These are phyloP conservation scores for Paecilomyces variotii DNA, from an alignment of 2,329 filamentous ascomycete genomes.

Conservation along the genomic window DNA sequence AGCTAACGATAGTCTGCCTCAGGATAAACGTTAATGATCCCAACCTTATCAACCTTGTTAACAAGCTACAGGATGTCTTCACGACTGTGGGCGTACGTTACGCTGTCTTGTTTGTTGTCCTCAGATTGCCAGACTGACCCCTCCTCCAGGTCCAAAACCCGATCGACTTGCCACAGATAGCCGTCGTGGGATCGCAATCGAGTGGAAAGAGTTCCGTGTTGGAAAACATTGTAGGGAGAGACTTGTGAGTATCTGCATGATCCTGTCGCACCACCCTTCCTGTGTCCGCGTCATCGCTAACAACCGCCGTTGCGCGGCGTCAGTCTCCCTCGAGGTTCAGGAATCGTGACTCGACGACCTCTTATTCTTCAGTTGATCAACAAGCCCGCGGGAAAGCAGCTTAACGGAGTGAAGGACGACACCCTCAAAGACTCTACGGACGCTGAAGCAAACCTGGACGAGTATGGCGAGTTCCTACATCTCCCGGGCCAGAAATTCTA, in stretches of 20 bases:
- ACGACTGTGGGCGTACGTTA: conserved; percentile 76
- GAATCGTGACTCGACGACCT: conserved; percentile 92
- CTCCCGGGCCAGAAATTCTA: conserved; percentile 95
- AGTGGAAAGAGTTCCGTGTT: conserved; percentile 98
- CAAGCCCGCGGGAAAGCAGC: conserved; percentile 56
- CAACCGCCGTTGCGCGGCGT: conserved; percentile 4
- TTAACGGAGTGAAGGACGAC: conserved; percentile 65
- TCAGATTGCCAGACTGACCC: conserved; percentile 16
- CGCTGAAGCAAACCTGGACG: conserved; percentile 81
- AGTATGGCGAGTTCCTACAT: conserved; percentile 99
- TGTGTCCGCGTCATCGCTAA: conserved; percentile 18
- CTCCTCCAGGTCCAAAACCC: conserved; percentile 78
- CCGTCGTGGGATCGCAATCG: conserved; percentile 95
- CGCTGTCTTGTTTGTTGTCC: conserved; percentile 2
- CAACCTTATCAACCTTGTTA: conserved; percentile 72
- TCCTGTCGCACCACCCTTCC: neutral
- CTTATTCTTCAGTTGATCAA: conserved; percentile 98
- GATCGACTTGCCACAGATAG: conserved; percentile 97
- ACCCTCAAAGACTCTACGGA: conserved; percentile 60
- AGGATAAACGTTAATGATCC: conserved; percentile 68
- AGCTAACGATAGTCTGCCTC: conserved; percentile 18
- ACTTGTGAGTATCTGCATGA: conserved; percentile 65
- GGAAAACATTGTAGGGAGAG: conserved; percentile 96
- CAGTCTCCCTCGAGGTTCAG: conserved; percentile 91
- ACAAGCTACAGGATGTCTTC: conserved; percentile 99